These are phyloP conservation scores for Pilatotrama ljubarskyi DNA, from an alignment of 768 basidiomycete species.

Conservation along the genomic window DNA sequence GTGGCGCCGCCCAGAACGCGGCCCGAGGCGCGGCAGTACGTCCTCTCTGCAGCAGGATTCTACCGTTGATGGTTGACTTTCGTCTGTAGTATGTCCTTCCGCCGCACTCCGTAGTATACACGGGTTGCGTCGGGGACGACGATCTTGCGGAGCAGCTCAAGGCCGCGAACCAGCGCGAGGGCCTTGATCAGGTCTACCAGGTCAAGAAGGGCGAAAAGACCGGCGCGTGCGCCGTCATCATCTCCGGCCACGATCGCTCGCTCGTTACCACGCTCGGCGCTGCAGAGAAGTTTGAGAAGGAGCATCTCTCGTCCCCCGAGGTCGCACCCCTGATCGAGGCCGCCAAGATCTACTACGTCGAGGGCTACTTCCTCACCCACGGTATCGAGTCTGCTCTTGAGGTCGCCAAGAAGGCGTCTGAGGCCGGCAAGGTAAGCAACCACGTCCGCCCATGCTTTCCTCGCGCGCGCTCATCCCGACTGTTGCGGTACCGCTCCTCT, in stretches of 20 bases:
- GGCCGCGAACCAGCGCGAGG: constrained; percentile 89
- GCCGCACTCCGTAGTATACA: constrained; percentile 84
- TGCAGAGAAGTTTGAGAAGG: constrained; percentile 85
- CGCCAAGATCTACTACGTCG: constrained; percentile 90
- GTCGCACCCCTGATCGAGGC: constrained; percentile 76
- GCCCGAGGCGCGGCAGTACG: constrained; percentile 94
- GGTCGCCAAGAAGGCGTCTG: constrained; percentile 76
- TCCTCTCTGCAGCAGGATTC: constrained; percentile 6
- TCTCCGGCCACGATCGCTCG: constrained; percentile 91
- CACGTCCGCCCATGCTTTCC: no score
- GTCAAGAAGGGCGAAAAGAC: constrained; percentile 87
- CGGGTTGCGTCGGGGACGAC: constrained; percentile 93
- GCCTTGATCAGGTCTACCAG: constrained; percentile 83
- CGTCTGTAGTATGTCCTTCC: constrained; percentile 82
- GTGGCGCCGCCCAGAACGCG: constrained; percentile 95
- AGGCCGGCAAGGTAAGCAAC: constrained; percentile 64
- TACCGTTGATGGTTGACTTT: neutral
- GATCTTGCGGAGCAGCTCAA: constrained; percentile 87
- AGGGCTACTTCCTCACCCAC: constrained; percentile 97
- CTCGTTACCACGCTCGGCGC: constrained; percentile 89
- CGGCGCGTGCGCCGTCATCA: constrained; percentile 93
- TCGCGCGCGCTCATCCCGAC: neutral
- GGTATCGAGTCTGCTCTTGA: constrained; percentile 71
- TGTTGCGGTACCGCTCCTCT: neutral
- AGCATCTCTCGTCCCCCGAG: constrained; percentile 73